Evolutionary conservation across 495 filamentous ascomycete species (phyloP).

Genomic region (Xylaria curta): DNA sequence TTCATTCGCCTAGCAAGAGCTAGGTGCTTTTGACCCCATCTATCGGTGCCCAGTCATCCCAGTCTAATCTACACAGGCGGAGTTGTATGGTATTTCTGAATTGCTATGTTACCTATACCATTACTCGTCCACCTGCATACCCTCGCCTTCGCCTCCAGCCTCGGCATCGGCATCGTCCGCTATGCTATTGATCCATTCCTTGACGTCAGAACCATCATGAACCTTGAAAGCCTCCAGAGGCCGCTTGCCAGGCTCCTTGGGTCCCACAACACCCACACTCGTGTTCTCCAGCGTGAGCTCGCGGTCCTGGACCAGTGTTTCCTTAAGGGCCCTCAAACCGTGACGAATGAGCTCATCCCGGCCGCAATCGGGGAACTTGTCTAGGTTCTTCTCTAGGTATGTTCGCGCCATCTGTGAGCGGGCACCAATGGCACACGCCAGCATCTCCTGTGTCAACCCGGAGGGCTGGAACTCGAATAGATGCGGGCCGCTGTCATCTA

Average conservation of each 20-base stretch:
- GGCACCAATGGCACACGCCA: slow-evolving; percentile 92
- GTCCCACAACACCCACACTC: slow-evolving; percentile 82
- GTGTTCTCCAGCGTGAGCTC: slow-evolving; percentile 97
- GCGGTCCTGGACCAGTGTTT: slow-evolving; percentile 94
- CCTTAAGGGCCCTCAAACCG: slow-evolving; percentile 89
- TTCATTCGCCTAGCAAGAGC: background rate
- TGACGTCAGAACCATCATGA: slow-evolving; percentile 87
- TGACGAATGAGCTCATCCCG: slow-evolving; percentile 90
- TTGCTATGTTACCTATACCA: background rate
- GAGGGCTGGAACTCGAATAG: slow-evolving; percentile 98
- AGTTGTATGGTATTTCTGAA: background rate
- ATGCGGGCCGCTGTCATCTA: slow-evolving; percentile 91
- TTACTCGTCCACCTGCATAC: slow-evolving; percentile 81
- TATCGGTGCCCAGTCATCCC: slow-evolving; percentile 5
- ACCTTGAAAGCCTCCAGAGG: slow-evolving; percentile 85
- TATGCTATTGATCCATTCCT: slow-evolving; percentile 74
- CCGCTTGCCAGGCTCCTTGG: slow-evolving; percentile 59
- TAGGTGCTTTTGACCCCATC: background rate
- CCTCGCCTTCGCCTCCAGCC: slow-evolving; percentile 61
- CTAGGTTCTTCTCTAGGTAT: slow-evolving; percentile 90
- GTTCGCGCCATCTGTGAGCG: slow-evolving; percentile 96
- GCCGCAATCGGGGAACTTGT: slow-evolving; percentile 71
- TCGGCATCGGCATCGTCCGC: slow-evolving; percentile 64
- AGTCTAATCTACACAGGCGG: slow-evolving; percentile 6
- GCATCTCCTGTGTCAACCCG: slow-evolving; percentile 96